Conservation (phyloP, 139 green algal genomes). For the Yamagishiella unicocca region DNA sequence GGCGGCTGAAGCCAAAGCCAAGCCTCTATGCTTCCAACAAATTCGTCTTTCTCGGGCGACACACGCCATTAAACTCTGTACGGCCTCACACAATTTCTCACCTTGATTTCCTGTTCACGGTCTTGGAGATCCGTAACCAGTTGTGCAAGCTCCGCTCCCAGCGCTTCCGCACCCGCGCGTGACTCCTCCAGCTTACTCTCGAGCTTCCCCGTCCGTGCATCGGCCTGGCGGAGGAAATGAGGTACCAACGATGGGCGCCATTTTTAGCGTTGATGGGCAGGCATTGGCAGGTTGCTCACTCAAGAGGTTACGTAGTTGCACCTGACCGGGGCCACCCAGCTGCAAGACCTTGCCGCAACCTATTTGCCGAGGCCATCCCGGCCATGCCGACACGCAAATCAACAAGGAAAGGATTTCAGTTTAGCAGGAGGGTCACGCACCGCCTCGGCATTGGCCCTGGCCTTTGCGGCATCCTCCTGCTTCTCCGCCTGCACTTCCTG, state of each 20-base stretch:
- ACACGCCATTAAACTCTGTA: no score
- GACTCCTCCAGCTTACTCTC: not conserved
- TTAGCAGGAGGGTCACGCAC: not conserved
- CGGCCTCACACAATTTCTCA: no score
- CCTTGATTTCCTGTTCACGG: constrained; percentile 25
- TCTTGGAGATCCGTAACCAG: constrained; percentile 23
- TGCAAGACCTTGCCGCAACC: no score
- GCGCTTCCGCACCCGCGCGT: not conserved
- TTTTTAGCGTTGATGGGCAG: no score
- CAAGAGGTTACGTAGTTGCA: no score
- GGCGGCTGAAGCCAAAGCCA: no score
- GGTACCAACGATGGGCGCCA: no score
- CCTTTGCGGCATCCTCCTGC: not conserved
- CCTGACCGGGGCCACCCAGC: no score
- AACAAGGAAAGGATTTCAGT: not conserved
- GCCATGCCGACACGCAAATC: not conserved
- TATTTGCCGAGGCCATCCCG: no score
- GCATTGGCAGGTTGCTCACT: no score
- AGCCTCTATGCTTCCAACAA: no score
- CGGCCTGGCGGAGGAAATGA: constrained; percentile 1
- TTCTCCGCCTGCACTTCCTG: not conserved
- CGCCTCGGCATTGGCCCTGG: not conserved
- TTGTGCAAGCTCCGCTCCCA: constrained; percentile 34
- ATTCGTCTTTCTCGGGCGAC: no score
- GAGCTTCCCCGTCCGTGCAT: not conserved